Conservation (phyloP, 1,284 basidiomycete species). For the Anthracocystis walkeri region DNA sequence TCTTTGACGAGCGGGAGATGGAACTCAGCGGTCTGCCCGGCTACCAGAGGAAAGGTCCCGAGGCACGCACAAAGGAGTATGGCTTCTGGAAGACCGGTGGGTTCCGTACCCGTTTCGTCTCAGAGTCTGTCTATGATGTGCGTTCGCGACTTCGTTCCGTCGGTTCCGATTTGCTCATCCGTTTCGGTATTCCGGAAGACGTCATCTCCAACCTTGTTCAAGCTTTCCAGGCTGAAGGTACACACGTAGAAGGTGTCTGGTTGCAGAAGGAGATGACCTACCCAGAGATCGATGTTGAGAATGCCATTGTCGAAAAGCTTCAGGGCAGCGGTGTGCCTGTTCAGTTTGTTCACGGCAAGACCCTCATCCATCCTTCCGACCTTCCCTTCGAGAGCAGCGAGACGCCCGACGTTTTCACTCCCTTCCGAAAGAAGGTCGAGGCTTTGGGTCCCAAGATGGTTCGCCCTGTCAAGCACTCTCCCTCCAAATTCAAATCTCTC, state of each 20-base stretch:
- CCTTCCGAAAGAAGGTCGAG: conserved; percentile 72
- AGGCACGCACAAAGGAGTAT: conserved; percentile 70
- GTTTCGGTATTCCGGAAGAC: conserved; percentile 73
- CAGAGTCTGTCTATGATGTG: conserved; percentile 73
- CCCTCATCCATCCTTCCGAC: conserved; percentile 69
- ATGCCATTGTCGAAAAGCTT: conserved; percentile 48
- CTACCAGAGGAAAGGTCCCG: conserved; percentile 67
- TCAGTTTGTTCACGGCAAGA: conserved; percentile 60
- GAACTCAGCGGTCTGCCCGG: conserved; percentile 72
- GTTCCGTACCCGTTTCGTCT: conserved; percentile 71
- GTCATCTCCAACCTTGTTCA: conserved; percentile 55
- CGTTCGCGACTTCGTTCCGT: conserved; percentile 69
- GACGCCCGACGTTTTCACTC: conserved; percentile 73
- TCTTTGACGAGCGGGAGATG: conserved; percentile 73
- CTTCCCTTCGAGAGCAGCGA: conserved; percentile 71
- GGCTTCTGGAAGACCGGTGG: conserved; percentile 73
- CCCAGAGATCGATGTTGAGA: conserved; percentile 56
- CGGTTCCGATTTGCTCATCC: conserved; percentile 73
- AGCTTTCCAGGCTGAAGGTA: conserved; percentile 55
- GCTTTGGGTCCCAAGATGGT: conserved; percentile 70
- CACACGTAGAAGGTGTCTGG: conserved; percentile 64
- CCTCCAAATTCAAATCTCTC: conserved; percentile 57
- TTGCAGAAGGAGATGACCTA: conserved; percentile 64
- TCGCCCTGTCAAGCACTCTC: conserved; percentile 51
- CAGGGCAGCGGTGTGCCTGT: conserved; percentile 48